These are phyloP conservation scores for Rhytidiadelphus loreus DNA, from an alignment of 225 moss, liverwort and hornwort species.

Conservation along the genomic window DNA sequence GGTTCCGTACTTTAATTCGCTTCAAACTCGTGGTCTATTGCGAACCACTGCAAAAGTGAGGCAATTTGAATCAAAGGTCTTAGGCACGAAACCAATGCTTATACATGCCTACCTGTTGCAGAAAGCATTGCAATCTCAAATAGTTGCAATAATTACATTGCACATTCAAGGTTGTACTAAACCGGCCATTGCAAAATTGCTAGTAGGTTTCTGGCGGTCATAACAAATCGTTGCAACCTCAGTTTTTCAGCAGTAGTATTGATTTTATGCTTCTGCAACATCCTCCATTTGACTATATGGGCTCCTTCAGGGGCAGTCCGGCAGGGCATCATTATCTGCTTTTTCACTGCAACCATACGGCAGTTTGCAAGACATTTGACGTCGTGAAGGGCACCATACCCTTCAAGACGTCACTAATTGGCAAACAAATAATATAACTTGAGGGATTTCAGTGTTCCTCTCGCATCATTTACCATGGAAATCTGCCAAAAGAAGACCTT, in stretches of 20 bases:
- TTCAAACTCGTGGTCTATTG: not conserved
- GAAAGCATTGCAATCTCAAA: not conserved
- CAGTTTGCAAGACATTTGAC: no score
- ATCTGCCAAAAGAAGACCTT: not conserved
- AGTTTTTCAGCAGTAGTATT: not conserved
- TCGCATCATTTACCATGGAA: not conserved
- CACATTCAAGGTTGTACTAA: not conserved
- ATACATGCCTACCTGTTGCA: not conserved
- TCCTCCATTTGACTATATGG: not conserved
- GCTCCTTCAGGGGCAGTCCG: no score
- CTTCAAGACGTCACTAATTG: not conserved
- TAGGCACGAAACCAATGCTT: not conserved
- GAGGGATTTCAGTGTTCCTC: not conserved
- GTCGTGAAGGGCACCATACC: no score
- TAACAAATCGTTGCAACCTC: not conserved
- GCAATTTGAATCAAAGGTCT: not conserved
- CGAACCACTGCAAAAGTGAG: not conserved
- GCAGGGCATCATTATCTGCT: no score
- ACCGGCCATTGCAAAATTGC: not conserved
- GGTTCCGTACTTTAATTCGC: not conserved
- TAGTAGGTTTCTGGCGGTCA: not conserved
- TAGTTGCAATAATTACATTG: not conserved
- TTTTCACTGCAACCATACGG: no score
- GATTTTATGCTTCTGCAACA: not conserved
- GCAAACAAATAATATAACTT: not conserved